phyloP scores from a whole-genome alignment of 2,329 filamentous ascomycete genomes.

The Septoria linicola region DNA sequence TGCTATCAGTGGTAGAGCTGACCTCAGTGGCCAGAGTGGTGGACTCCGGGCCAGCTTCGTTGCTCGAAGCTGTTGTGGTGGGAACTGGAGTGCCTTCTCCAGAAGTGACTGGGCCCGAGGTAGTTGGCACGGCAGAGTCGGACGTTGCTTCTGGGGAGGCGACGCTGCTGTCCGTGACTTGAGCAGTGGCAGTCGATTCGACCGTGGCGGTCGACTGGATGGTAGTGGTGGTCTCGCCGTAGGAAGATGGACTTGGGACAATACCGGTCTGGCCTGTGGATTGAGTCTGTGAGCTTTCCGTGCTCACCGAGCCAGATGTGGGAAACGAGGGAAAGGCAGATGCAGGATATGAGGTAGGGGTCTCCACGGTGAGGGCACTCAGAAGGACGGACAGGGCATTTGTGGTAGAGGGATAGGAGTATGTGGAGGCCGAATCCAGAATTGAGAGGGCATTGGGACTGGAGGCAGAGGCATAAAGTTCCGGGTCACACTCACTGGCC shows the following conservation, averaged over 20 bases:
- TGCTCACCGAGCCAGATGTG: constrained; percentile 14
- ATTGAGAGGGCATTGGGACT: constrained; percentile 25
- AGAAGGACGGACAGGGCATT: constrained; percentile 27
- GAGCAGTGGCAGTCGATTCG: constrained; percentile 15
- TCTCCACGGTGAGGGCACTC: constrained; percentile 20
- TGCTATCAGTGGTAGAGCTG: constrained; percentile 17
- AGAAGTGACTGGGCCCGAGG: constrained; percentile 16
- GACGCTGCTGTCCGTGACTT: constrained; percentile 11
- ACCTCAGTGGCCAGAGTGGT: constrained; percentile 24
- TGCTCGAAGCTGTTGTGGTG: constrained; percentile 5
- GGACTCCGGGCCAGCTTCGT: constrained; percentile 19
- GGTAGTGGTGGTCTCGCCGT: constrained; percentile 10
- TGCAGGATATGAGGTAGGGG: constrained; percentile 11
- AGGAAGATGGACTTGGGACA: constrained; percentile 6
- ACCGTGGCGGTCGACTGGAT: constrained; percentile 14
- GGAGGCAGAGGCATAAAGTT: constrained; percentile 9
- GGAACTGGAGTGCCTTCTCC: constrained; percentile 14
- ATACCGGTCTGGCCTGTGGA: constrained; percentile 20
- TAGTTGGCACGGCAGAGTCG: constrained; percentile 13
- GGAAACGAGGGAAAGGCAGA: constrained; percentile 17
- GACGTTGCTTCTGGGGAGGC: constrained; percentile 14
- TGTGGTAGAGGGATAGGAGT: constrained; percentile 13
- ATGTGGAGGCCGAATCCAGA: constrained; percentile 21
- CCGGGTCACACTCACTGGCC: constrained; percentile 28
- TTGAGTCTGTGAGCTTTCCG: constrained; percentile 23